Percentiles rank a stretch among this genome's conserved stretches.
Evolutionary conservation across 192 early-diverging fungal species (phyloP).

Genomic region (Haplosporangium gracile): DNA sequence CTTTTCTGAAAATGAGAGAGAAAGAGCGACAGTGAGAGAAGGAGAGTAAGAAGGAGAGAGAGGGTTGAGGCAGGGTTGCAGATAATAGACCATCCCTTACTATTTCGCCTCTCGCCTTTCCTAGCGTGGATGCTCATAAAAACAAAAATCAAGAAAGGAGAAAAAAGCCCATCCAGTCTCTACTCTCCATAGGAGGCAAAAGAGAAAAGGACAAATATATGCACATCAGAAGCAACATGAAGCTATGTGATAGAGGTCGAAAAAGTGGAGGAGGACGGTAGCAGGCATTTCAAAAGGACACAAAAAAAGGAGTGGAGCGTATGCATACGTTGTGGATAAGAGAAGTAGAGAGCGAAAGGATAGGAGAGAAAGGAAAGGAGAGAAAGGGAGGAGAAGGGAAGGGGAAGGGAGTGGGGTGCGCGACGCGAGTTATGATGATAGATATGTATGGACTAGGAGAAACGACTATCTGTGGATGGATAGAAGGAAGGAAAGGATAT

Average conservation of each 20-base stretch:
- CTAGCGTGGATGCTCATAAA: background rate
- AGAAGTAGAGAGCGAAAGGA: background rate
- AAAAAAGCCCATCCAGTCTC: background rate
- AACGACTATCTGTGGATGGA: no score
- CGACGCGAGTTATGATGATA: no score
- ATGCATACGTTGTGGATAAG: background rate
- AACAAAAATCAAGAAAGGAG: background rate
- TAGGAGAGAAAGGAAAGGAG: background rate
- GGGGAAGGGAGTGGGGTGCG: background rate
- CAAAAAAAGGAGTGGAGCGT: background rate
- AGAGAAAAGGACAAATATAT: background rate
- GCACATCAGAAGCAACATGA: background rate
- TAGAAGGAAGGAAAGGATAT: no score
- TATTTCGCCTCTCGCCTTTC: background rate
- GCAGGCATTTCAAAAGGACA: background rate
- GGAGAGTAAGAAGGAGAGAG: background rate
- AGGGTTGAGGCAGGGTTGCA: background rate
- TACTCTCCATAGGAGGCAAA: conserved; percentile 1
- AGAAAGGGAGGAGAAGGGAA: background rate
- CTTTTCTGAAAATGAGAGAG: background rate
- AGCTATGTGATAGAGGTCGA: background rate
- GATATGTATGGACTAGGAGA: no score
- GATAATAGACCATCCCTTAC: background rate
- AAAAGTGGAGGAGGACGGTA: background rate
- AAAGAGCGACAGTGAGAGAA: background rate